A percentile compares a stretch with the other conserved stretches of the same genome.
These are phyloP conservation scores for Ogataea trehaloabstinens DNA, from an alignment of 805 yeast species.

Conservation along the genomic window DNA sequence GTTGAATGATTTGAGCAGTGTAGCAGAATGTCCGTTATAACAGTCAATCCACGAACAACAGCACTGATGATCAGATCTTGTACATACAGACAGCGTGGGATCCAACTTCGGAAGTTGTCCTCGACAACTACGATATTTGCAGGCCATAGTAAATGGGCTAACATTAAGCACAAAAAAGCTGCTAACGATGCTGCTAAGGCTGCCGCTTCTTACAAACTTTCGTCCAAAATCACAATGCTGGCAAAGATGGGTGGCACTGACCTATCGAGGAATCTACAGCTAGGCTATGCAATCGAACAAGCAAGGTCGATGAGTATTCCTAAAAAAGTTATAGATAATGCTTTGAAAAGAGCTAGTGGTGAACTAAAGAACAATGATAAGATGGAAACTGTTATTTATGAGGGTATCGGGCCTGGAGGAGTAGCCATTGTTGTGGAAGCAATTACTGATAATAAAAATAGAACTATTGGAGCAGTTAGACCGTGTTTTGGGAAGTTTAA, in stretches of 20 bases:
- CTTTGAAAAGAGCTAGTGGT: constrained; percentile 82
- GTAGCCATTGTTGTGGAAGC: constrained; percentile 84
- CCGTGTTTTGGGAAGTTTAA: constrained; percentile 71
- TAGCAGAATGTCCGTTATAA: no score
- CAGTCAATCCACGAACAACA: no score
- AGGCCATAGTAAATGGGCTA: constrained; percentile 96
- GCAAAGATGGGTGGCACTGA: constrained; percentile 75
- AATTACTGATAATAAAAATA: constrained; percentile 80
- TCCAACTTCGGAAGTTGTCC: no score
- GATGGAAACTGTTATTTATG: constrained; percentile 65
- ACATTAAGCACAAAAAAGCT: constrained; percentile 90
- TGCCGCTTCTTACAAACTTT: constrained; percentile 63
- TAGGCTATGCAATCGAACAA: constrained; percentile 70
- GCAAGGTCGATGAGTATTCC: constrained; percentile 77
- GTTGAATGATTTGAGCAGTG: no score
- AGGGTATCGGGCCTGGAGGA: constrained; percentile 92
- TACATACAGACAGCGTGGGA: no score
- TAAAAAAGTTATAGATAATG: constrained; percentile 82
- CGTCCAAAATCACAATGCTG: constrained; percentile 71
- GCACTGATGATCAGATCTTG: no score
- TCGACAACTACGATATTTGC: no score
- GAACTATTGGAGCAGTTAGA: constrained; percentile 75
- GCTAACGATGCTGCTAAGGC: constrained; percentile 83
- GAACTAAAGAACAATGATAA: constrained; percentile 44
- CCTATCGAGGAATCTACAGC: constrained; percentile 52